phyloP scores from a whole-genome alignment of 2,329 filamentous ascomycete genomes.

The Parasarocladium wereldwijsianum region DNA sequence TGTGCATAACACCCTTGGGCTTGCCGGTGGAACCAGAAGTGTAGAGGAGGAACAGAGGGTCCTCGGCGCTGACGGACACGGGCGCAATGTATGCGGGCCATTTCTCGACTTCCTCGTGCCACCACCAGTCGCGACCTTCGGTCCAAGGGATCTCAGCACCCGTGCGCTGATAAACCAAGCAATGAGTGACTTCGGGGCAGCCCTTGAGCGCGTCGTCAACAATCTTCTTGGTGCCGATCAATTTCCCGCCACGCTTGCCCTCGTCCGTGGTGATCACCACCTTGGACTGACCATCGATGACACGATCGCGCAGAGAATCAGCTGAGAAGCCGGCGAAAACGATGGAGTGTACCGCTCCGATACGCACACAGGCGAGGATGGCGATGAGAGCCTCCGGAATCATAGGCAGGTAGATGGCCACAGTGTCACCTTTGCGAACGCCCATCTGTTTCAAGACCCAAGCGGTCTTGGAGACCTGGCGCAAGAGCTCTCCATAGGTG shows the following conservation, averaged over 20 bases:
- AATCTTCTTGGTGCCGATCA: conserved; percentile 97
- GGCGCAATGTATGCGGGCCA: conserved; percentile 87
- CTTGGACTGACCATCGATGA: conserved; percentile 78
- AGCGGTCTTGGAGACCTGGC: conserved; percentile 77
- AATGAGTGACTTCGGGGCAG: conserved; percentile 74
- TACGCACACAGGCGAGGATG: conserved; percentile 79
- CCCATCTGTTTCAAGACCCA: conserved; percentile 90
- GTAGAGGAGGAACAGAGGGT: conserved; percentile 94
- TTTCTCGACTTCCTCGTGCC: conserved; percentile 97
- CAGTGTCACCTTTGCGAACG: conserved; percentile 91
- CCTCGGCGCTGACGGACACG: conserved; percentile 81
- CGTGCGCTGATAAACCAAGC: conserved; percentile 89
- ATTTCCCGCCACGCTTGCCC: conserved; percentile 92
- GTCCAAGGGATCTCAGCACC: conserved; percentile 89
- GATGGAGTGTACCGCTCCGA: conserved; percentile 92
- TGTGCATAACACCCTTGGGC: conserved; percentile 98
- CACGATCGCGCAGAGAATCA: conserved; percentile 88
- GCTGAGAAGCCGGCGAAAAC: conserved; percentile 97
- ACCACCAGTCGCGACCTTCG: conserved; percentile 81
- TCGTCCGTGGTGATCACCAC: conserved; percentile 96
- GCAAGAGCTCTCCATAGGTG: conserved; percentile 84
- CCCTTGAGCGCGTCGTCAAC: conserved; percentile 95
- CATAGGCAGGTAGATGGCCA: conserved; percentile 97
- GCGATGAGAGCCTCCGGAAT: conserved; percentile 90
- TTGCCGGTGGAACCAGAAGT: conserved; percentile 96